Base-by-base conservation (phyloP, 768 basidiomycete genomes). In the Daedaleopsis nitida region DNA sequence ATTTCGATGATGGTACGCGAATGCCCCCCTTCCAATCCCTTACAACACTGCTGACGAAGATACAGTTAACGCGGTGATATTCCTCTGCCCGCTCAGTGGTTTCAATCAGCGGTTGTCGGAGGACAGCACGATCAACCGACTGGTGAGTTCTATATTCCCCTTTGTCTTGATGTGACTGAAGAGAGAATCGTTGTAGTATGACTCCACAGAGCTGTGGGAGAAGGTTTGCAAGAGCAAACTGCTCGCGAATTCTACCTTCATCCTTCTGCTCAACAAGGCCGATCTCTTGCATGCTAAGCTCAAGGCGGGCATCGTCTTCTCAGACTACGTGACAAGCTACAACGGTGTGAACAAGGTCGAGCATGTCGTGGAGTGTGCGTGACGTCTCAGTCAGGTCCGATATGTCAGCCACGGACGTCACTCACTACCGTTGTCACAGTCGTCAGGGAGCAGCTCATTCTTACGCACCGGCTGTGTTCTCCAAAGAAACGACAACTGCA, bases 101-200 rank as follows among this genome's bases (percentile, higher is more conserved):
- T 88, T 88, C 69, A 83, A 87, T 68, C 83, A 86, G 71, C 76
- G 77, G 39, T 76, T 87, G 13, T 78, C 79, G 3, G 86, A 87
- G 68, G 84, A 86, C 66, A 73, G 74, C 37, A 76, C 66, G 27
- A 76, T 85, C 3, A 88, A 87, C 65, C 78, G 86, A 55, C 74
- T 88, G 70, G 85, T 86, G 63, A 19, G 77, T 70, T 13, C 10
- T 1, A 3, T 13, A n/a, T 39, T 24, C 34, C 5, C 3, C 34
- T 19, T 54, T 23, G 27, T 5, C 53, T 47, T 56, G 39, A 10
- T 12, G 16, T 38, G 14, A 49, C n/a, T 14, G 11, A n/a, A 47
- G 5, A 0, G 12, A 45, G 16, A 5, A 1, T 17, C n/a, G 5
- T 10, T 12, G 10, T 19, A 85, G 83, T 77, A 77, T 34, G 85